Evolutionary conservation across 2,329 filamentous ascomycete genomes (phyloP).

Genomic region (Aspergillus ustus): DNA sequence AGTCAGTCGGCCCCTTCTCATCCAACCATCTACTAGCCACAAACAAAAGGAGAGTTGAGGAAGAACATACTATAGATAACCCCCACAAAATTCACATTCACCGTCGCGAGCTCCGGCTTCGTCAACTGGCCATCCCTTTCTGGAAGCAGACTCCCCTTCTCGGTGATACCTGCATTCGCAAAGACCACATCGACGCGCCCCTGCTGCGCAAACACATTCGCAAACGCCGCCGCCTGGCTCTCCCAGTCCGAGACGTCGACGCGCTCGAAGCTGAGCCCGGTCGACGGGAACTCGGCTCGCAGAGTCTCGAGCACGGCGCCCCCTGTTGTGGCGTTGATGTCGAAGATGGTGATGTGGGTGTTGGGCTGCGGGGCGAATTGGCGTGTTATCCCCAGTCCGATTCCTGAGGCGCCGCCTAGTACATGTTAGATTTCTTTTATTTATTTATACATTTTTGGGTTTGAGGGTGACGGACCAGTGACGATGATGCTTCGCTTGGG

Average conservation of each 20-base stretch:
- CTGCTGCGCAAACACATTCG: slow-evolving; percentile 28
- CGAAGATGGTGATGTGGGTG: slow-evolving; percentile 38
- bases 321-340: slow-evolving; percentile 35
- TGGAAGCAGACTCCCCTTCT: slow-evolving; percentile 46
- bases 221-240: slow-evolving; percentile 36
- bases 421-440: not conserved
- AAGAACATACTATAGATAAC: slow-evolving; percentile 51
- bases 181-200: slow-evolving; percentile 54
- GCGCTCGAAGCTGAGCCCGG: slow-evolving; percentile 33
- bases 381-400: slow-evolving; percentile 41
- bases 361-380: slow-evolving; percentile 36
- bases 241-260: slow-evolving; percentile 44
- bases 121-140: slow-evolving; percentile 28
- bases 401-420: slow-evolving; percentile 42
- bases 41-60: not conserved
- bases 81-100: slow-evolving; percentile 46
- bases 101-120: slow-evolving; percentile 41
- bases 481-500: slow-evolving; percentile 34
- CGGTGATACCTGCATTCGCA: slow-evolving; percentile 57
- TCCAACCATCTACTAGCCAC: not conserved
- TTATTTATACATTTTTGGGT: not conserved
- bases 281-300: slow-evolving; percentile 30
- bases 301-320: slow-evolving; percentile 27
- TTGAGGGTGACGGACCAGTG: slow-evolving; percentile 26
- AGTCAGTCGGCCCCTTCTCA: not conserved